Evolutionary conservation across 805 yeast genomes (phyloP), one percentile per base, ranked within the genome.

Genomic region (Nadsonia fulvescens): DNA sequence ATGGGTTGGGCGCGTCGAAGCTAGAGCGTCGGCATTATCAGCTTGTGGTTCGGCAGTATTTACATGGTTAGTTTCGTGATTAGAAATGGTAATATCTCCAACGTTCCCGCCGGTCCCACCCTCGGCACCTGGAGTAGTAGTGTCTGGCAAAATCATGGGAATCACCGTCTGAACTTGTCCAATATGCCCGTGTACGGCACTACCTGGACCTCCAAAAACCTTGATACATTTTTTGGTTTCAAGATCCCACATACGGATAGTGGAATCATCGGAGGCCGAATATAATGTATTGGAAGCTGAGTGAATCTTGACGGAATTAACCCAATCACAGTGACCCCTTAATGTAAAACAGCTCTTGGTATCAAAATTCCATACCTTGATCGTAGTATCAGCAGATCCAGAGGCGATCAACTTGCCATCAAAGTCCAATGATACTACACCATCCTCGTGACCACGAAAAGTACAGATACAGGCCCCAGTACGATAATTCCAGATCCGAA

Each of bases 321-420:
- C 94, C 70, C 91, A 73, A 38, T 78, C 95, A 0, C 75, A 64
- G 47, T 89, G 98, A 5, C 98, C 98, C 21, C 94, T 61, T 32
- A 89, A 58, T 0, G 96, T 82, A 49, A 75, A 79, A 44, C 95
- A 89, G 1, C 92, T 77, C 51, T 93, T 62, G 5, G 82, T 69
- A 45, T 78, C 93, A 23, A 89, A 93, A 47, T 89, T 91, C 98
- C 98, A 89, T 8, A 89, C 83, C 48, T 82, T 81, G 29, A 89
- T 75, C 0, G 93, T 81, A 35, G 67, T 64, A 52, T 89, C 98
- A 1, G 93, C 93, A 18, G 91, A 72, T 0, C 96, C 98, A 6
- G 89, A 72, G 1, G 82, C 95, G 42, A 89, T 82, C 15, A 79
- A 59, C 41, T 78, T 79, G 35, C 66, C 63, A 36, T 66, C 68